Base-by-base conservation (phyloP, 2,329 filamentous ascomycete genomes). In the Emydomyces testavorans region DNA sequence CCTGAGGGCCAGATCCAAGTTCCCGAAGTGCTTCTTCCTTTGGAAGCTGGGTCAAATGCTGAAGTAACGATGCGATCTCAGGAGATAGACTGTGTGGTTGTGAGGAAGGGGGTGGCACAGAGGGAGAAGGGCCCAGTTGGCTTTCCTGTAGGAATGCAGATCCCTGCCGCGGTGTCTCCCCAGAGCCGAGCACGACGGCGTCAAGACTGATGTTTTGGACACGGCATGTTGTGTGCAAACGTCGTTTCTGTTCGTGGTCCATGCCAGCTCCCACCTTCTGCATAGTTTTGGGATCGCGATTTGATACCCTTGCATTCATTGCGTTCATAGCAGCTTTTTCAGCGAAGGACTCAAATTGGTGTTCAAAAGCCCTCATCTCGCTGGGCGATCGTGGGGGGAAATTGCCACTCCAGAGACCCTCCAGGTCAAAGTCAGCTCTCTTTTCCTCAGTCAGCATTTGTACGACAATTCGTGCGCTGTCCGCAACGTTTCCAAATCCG, bases 371-470 rank as follows among this genome's bases (percentile, higher is more conserved):
- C 15, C 16, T 36, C 20, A 42, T 26, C 23, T 48, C 46, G 29
- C 38, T 36, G 8, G 31, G 29, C 7, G 37, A 29, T 29, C 46
- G 38, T 8, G 45, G 45, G 29, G 46, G 38, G 37, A 48, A 48
- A 20, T 43, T 48, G 11, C 46, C 46, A 39, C 69, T 66, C 78
- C 82, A 85, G 8, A 85, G 63, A 13, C 71, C 72, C 57, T 85
- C 82, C 46, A 85, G 63, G 58, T 84, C 76, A 28, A 83, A 71
- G 56, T 84, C 78, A 24, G 69, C 74, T 56, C 82, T 69, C 65
- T 83, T 85, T 59, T 82, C 79, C 54, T 82, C 79, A 0, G 79
- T 84, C 60, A 85, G 76, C 68, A 85, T 76, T 62, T 85, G 82
- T 32, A 85, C 76, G 28, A 85, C 80, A 45, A 85, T 70, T 46